Conservation (phyloP, 1,284 basidiomycete genomes). For the Cryptococcus floricola region DNA sequence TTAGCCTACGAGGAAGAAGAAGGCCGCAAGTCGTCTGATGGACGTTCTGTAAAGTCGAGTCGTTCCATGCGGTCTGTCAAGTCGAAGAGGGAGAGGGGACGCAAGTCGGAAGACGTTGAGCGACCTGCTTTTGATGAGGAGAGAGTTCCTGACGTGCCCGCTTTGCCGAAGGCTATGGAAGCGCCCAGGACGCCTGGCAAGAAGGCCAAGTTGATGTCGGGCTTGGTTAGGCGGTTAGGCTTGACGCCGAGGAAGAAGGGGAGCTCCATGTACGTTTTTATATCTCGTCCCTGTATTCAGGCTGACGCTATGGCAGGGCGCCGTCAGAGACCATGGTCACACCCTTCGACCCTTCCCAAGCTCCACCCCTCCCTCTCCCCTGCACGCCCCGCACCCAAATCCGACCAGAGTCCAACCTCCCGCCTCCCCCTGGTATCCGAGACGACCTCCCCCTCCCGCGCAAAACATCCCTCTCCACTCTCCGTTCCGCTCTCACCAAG, state of each 20-base stretch:
- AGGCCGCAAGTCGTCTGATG: too few species aligned
- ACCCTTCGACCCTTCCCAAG: background rate
- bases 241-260: slow-evolving; percentile 31
- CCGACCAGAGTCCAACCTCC: too few species aligned
- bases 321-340: background rate
- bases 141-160: slow-evolving; percentile 12
- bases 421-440: background rate
- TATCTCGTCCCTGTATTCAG: background rate
- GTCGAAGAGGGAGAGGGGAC: slow-evolving; percentile 9
- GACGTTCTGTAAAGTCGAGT: slow-evolving; percentile 8
- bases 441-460: slow-evolving; percentile 13
- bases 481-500: slow-evolving; percentile 21
- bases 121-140: slow-evolving; percentile 18
- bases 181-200: slow-evolving; percentile 25
- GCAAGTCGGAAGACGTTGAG: slow-evolving; percentile 21
- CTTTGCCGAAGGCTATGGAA: slow-evolving; percentile 4
- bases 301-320: background rate
- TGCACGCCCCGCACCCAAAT: too few species aligned
- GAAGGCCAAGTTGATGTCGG: slow-evolving; percentile 26
- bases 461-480: slow-evolving; percentile 23
- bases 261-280: slow-evolving; percentile 9
- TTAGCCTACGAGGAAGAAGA: too few species aligned
- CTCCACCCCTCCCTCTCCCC: slow-evolving; percentile 7
- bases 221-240: slow-evolving; percentile 25
- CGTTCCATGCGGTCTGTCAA: slow-evolving; percentile 11